Evolutionary conservation across 73 alveolate genomes (phyloP).

Genomic region (Symbiodinium pilosum): DNA sequence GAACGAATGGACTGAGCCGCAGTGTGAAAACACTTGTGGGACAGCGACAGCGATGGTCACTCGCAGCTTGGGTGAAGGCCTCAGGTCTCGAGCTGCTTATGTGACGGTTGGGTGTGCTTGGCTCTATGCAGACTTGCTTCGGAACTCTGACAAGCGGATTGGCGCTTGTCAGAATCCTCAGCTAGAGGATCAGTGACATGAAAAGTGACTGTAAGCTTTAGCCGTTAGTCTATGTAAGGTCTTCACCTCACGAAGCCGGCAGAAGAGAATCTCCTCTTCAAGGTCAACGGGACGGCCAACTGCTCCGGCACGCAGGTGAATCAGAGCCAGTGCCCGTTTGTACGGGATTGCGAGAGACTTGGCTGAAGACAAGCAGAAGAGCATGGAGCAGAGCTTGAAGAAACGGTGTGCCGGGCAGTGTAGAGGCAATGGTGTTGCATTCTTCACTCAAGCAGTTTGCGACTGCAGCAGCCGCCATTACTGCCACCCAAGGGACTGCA

Average conservation of each 20-base stretch:
- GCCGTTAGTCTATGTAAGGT: no score
- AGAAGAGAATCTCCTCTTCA: slow-evolving; percentile 24
- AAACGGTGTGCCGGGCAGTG: no score
- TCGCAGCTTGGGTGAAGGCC: slow-evolving; percentile 31
- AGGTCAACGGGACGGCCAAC: slow-evolving; percentile 47
- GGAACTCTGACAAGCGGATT: no score
- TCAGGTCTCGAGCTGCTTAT: neutral
- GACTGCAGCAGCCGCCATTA: no score
- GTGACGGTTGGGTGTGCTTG: neutral
- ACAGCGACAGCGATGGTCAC: slow-evolving; percentile 47
- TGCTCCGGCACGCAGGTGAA: slow-evolving; percentile 75
- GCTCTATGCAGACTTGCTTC: neutral
- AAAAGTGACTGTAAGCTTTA: no score
- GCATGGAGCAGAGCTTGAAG: no score
- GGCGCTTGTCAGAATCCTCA: no score
- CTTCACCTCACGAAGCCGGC: slow-evolving; percentile 34
- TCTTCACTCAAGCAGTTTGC: no score
- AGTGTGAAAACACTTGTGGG: slow-evolving; percentile 31
- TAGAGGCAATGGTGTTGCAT: no score
- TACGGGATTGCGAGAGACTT: slow-evolving; percentile 30
- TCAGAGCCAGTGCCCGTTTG: slow-evolving; percentile 58
- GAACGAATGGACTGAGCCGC: slow-evolving; percentile 45
- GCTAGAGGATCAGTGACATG: no score
- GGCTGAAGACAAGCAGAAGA: no score
- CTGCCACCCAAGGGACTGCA: slow-evolving; percentile 64